phyloP scores from a whole-genome alignment of 768 basidiomycete genomes.

The Boletus speciosus region DNA sequence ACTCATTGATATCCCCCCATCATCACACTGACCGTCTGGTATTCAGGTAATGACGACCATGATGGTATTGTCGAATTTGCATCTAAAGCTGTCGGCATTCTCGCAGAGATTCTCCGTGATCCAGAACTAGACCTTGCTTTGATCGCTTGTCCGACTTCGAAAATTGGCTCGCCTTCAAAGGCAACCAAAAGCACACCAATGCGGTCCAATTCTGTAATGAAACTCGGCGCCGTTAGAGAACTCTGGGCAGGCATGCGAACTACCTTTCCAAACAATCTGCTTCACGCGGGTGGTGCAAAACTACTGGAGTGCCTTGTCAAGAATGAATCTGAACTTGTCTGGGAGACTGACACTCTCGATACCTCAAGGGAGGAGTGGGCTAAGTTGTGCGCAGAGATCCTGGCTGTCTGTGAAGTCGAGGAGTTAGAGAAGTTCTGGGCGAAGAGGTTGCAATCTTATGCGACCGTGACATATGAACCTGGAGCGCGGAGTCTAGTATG shows the following conservation, averaged over 20 bases:
- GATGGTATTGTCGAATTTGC: constrained; percentile 39
- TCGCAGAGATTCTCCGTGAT: constrained; percentile 50
- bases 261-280: constrained; percentile 39
- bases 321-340: constrained; percentile 44
- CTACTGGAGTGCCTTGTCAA: constrained; percentile 50
- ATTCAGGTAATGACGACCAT: constrained; percentile 43
- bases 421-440: constrained; percentile 55
- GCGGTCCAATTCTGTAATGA: constrained; percentile 46
- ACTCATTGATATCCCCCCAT: constrained; percentile 2
- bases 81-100: constrained; percentile 37
- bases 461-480: constrained; percentile 32
- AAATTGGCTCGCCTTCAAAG: constrained; percentile 2
- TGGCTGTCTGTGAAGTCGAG: constrained; percentile 45
- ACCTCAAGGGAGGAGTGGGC: constrained; percentile 57
- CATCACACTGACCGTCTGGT: constrained; percentile 2
- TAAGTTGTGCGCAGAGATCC: constrained; percentile 52
- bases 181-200: neutral
- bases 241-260: constrained; percentile 52
- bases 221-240: constrained; percentile 53
- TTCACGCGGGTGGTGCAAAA: constrained; percentile 42
- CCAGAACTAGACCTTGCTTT: constrained; percentile 40
- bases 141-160: constrained; percentile 21
- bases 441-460: constrained; percentile 20
- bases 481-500: constrained; percentile 52
- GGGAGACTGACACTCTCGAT: constrained; percentile 40